These are phyloP conservation scores for Flaveria trinervia DNA, from an alignment of 129 eudicot genomes.

Conservation along the genomic window DNA sequence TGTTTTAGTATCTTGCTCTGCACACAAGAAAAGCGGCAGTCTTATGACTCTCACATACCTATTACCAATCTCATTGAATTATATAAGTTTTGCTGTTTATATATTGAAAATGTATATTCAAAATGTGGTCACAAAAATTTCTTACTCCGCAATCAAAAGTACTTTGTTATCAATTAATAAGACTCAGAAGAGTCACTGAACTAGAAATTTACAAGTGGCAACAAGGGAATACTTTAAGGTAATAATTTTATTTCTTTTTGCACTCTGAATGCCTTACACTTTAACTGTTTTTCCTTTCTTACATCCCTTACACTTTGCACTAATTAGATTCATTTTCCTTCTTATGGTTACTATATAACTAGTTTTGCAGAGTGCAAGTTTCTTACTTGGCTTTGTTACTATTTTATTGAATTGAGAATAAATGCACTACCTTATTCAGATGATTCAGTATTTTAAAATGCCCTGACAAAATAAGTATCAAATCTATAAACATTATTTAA, in stretches of 20 bases:
- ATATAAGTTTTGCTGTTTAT: background rate
- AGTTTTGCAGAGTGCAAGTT: background rate
- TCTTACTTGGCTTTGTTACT: background rate
- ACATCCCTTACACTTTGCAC: background rate
- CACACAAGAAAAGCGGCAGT: background rate
- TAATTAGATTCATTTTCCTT: background rate
- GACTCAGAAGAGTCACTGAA: background rate
- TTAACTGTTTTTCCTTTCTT: background rate
- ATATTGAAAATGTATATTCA: background rate
- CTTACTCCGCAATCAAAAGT: background rate
- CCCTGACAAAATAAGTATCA: background rate
- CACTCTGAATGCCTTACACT: background rate
- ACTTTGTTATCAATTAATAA: background rate
- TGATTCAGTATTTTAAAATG: background rate
- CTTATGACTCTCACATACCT: background rate
- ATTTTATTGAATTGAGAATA: background rate
- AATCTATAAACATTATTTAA: background rate
- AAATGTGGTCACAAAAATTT: background rate
- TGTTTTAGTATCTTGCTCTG: slow-evolving; percentile 97
- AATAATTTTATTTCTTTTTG: background rate
- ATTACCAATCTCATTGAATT: background rate
- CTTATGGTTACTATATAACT: background rate
- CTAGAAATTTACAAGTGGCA: background rate
- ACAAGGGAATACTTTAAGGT: background rate
- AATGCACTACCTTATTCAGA: background rate